Base-by-base conservation (phyloP, 2,329 filamentous ascomycete genomes). In the Pseudocercospora fijiensis region DNA sequence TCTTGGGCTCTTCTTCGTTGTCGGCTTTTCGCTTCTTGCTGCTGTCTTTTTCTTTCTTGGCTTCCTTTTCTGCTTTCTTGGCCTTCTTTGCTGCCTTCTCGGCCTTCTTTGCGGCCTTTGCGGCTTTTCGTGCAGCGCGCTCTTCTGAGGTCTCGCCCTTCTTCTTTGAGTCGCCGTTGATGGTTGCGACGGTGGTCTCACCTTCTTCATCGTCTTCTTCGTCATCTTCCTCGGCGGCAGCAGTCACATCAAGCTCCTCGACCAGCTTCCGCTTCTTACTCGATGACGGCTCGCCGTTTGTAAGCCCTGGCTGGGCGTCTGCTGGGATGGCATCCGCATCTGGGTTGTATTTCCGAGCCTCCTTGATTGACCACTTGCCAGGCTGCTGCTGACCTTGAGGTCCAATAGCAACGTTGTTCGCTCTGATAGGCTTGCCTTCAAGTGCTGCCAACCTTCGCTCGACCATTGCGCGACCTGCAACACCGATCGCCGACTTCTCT, bases 341-440 rank as follows among this genome's bases (percentile, higher is more conserved):
- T 56, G 87, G 85, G 78, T 98, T 98, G 84, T 99, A 99, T 79
- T 94, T 95, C 76, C 91, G 86, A 10, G 90, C 90, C 78, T 97
- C 92, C 81, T 96, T 96, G 74, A 99, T 84, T 68, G 93, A 90
- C 85, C 91, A 96, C 80, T 96, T 96, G 72, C 88, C 87, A 70
- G 85, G 81, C 28, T 84, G 80, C 37, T 84, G 77, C 69, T 88
- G 85, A 65, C 90, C 90, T 71, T 90, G 89, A 60, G 91, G 91
- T 27, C 85, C 90, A 69, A 94, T 89, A 64, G 86, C 85, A 66
- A 90, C 84, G 69, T 90, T 90, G 78, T 90, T 88, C 68, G 90
- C 86, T 71, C 91, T 86, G 28, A 95, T 81, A 16, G 94, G 91
- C 84, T 96, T 96, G 79, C 93, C 93, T 81, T 99, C 95, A 63